Evolutionary conservation across 257 asterid genomes (phyloP), one percentile per base, ranked within the genome.

Genomic region (Echites panduratus): DNA sequence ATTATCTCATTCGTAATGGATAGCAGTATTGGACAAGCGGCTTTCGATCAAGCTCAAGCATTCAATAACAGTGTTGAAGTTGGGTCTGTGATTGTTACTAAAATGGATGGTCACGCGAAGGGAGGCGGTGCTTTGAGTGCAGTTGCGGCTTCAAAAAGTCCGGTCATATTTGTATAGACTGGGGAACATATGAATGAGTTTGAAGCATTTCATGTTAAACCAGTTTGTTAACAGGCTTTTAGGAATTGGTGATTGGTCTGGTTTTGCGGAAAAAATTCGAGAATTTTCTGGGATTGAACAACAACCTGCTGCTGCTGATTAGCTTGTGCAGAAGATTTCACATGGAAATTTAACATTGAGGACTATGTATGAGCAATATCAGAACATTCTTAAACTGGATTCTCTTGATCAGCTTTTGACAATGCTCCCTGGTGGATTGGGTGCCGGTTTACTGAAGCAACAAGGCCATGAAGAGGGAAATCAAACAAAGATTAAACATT

Each of bases 91-190:
- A 95, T 95, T 72, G 71, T 95, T 70, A 95, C 99, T 38, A 95
- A 95, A 84, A 95, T 95, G 98, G 99, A 92, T 77, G 99, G 99
- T 35, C 98, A 95, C 90, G 99, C 99, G 13, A 95, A 92, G 89
- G 98, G 98, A 68, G 99, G 98, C 77, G 98, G 99, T 82, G 96
- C 99, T 75, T 97, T 95, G 74, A 95, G 99, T 70, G 99, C 97
- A 62, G 98, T 93, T 70, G 98, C 98, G 32, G 98, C 96, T 48
- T 91, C 97, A 73, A 89, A 93, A 80, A 93, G 98, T 85, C 98
- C 98, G 22, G 79, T 93, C 78, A 93, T 91, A 83, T 93, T 91
- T 79, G 88, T 93, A 24, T 97, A 96, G 58, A 91, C 96, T 12
- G 98, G 99, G 77, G 99, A 95, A 81, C 99, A 95, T 81, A 95